Percentiles rank a stretch among this genome's conserved stretches.
Evolutionary conservation across 352 stramenopile species (phyloP).

Genomic region (Globisporangium apiculatum): DNA sequence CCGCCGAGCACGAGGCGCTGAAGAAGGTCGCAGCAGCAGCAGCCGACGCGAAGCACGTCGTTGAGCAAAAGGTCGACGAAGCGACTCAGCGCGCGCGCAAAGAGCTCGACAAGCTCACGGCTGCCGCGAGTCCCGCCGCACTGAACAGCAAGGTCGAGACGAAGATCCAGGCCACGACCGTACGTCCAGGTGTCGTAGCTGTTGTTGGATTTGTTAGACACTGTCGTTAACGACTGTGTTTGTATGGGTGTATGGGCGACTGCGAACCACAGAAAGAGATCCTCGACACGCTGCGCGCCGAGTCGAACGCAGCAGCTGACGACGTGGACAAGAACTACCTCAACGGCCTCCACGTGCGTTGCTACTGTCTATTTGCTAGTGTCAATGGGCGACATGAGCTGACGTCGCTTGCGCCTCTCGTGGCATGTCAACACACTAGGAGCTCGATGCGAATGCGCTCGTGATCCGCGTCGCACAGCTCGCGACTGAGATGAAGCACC

Average conservation of each 20-base stretch:
- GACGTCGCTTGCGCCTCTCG: background rate
- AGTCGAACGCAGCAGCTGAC: conserved; percentile 40
- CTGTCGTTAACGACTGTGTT: conserved; percentile 2
- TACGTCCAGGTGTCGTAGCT: conserved; percentile 11
- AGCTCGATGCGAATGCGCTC: conserved; percentile 62
- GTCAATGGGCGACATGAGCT: background rate
- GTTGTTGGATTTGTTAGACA: background rate
- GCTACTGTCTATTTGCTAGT: background rate
- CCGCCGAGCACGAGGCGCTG: conserved; percentile 20
- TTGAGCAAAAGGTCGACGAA: conserved; percentile 62
- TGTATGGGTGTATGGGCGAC: background rate
- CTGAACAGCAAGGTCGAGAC: conserved; percentile 45
- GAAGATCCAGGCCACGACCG: conserved; percentile 62
- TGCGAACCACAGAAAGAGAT: conserved; percentile 39
- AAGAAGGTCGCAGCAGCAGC: conserved; percentile 24
- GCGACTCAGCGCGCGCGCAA: conserved; percentile 48
- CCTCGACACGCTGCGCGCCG: conserved; percentile 48
- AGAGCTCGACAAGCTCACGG: conserved; percentile 50
- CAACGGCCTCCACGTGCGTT: conserved; percentile 49
- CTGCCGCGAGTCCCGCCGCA: conserved; percentile 35
- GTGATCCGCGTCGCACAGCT: conserved; percentile 72
- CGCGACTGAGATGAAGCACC: conserved; percentile 84
- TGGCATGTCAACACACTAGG: conserved; percentile 18
- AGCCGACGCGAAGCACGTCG: conserved; percentile 18
- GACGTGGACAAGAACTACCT: conserved; percentile 78